Percentiles rank a stretch among this genome's conserved stretches.
Evolutionary conservation across 2,329 filamentous ascomycete species (phyloP).

Genomic region (Neonectria neomacrospora): DNA sequence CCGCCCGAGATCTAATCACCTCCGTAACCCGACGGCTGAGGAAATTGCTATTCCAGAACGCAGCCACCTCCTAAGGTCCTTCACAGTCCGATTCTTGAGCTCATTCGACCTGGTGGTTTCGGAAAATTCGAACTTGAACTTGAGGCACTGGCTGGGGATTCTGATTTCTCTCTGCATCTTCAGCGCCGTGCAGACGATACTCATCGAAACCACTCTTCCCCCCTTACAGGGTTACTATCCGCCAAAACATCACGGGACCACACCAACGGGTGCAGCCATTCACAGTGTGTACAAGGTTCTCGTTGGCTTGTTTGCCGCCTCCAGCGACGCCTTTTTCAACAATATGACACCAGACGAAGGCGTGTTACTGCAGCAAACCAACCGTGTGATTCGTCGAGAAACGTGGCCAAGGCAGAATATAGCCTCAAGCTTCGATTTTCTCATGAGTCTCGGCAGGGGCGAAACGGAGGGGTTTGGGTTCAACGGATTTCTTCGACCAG

Average conservation of each 20-base stretch:
- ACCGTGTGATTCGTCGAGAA: conserved; percentile 59
- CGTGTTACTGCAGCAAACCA: conserved; percentile 55
- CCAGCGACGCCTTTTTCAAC: conserved; percentile 55
- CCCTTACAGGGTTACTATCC: conserved; percentile 29
- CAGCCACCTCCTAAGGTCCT: conserved; percentile 60
- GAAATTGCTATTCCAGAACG: conserved; percentile 59
- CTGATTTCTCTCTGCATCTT: conserved; percentile 70
- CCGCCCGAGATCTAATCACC: conserved; percentile 44
- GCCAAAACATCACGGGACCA: conserved; percentile 22
- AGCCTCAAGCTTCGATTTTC: conserved; percentile 60
- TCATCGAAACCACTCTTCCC: conserved; percentile 55
- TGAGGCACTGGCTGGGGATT: conserved; percentile 61
- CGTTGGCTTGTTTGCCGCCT: conserved; percentile 60
- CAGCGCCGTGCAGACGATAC: conserved; percentile 63
- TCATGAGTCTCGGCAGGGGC: conserved; percentile 60
- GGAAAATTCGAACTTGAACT: conserved; percentile 51
- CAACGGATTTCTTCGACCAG: conserved; percentile 49
- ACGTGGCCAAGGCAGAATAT: conserved; percentile 61
- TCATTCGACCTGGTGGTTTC: conserved; percentile 61
- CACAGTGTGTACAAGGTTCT: conserved; percentile 63
- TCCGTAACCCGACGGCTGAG: conserved; percentile 51
- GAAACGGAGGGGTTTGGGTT: conserved; percentile 50
- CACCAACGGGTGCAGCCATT: conserved; percentile 46
- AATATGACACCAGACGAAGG: conserved; percentile 59
- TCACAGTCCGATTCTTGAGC: conserved; percentile 63